phyloP scores from a whole-genome alignment of 371 early-diverging fungal species.

The Catenaria anguillulae region DNA sequence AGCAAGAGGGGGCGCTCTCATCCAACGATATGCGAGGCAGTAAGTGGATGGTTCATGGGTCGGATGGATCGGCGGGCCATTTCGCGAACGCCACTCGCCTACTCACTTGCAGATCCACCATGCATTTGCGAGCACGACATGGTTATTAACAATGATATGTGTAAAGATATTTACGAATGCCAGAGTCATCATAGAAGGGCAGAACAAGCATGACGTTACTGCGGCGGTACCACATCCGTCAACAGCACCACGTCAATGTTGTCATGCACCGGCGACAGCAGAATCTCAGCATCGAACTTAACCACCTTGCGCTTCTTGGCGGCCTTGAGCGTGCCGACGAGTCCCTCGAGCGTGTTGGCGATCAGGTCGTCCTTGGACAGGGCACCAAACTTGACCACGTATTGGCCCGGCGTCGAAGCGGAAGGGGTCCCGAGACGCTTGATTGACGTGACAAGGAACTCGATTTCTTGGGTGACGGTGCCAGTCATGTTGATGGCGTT shows the following conservation, averaged over 20 bases:
- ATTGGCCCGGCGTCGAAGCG: slow-evolving; percentile 9
- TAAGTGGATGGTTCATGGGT: too few species aligned
- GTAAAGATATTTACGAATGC: too few species aligned
- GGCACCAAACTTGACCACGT: slow-evolving; percentile 19
- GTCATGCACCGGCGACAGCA: slow-evolving; percentile 18
- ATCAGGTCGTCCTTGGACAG: slow-evolving; percentile 22
- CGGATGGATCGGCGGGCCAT: too few species aligned
- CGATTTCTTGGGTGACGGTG: slow-evolving; percentile 14
- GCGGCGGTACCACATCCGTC: not conserved
- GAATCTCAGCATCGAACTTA: slow-evolving; percentile 15
- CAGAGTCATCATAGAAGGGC: too few species aligned
- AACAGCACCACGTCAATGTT: slow-evolving; percentile 13
- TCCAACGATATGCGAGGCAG: too few species aligned
- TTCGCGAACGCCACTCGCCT: too few species aligned
- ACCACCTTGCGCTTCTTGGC: slow-evolving; percentile 23
- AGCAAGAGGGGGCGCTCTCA: too few species aligned
- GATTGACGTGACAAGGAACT: slow-evolving; percentile 17
- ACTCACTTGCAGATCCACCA: too few species aligned
- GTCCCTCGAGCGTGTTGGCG: slow-evolving; percentile 24
- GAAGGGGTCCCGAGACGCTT: slow-evolving; percentile 19
- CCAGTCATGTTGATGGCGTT: not conserved
- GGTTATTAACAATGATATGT: too few species aligned
- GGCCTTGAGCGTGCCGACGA: slow-evolving; percentile 23
- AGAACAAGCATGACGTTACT: too few species aligned
- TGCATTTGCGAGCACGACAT: too few species aligned